Evolutionary conservation across 768 basidiomycete genomes (phyloP), one percentile per base, ranked within the genome.

Genomic region (Trametes cinnabarina): DNA sequence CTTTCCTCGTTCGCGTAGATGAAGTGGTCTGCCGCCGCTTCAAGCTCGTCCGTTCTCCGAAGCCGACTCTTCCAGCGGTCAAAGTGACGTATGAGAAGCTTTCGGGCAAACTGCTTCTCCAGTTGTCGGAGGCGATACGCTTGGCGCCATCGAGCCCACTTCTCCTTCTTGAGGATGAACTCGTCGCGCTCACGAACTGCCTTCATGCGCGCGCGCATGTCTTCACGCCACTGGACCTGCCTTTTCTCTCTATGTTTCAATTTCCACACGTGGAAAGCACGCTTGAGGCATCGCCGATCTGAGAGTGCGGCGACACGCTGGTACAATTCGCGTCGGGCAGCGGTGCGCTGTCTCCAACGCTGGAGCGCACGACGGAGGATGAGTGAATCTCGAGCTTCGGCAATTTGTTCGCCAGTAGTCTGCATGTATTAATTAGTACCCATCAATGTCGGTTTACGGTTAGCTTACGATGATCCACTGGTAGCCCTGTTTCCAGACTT

Each of bases 121-220:
- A 85, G 79, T 1, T 82, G 67, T 46, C 73, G 79, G 11, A 76
- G 76, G n/a, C 74, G 76, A 60, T 83, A 78, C 9, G 77, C 73
- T 57, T 82, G 85, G 40, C 80, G 77, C 91, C 91, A 92, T 65
- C 80, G 80, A 40, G 69, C 74, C 85, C 87, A 89, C 8, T 80
- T 79, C 62, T 85, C 81, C 63, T 74, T 81, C 64, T 77, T 69
- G 43, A 89, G 66, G 63, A 79, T 78, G 5, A 64, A 56, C 26
- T 88, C 85, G 55, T 78, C 77, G 58, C 74, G 83, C 58, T 82
- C 81, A 61, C 81, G 82, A 32, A 88, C 73, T 11, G 71, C 68
- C 65, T 81, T 83, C 83, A 90, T 90, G 67, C 82, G 87, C 61
- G 73, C 64, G 26, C 88, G 85, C 87, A 90, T 90, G 49, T 81